Evolutionary conservation across 768 basidiomycete genomes (phyloP), one percentile per base, ranked within the genome.

Genomic region (Dentipellis sp.): DNA sequence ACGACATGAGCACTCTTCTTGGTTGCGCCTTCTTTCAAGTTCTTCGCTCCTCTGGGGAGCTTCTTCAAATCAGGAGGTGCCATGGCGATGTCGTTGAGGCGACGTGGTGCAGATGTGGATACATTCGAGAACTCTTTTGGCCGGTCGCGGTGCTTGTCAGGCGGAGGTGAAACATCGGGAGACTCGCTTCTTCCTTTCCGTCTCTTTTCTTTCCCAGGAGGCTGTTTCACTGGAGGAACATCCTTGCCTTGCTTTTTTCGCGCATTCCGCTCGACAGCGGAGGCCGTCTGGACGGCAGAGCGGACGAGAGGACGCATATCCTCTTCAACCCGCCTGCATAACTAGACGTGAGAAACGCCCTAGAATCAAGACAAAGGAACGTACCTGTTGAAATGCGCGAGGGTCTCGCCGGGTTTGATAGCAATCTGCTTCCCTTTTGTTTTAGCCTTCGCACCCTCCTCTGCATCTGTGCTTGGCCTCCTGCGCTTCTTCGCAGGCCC

Each of bases 381-480:
- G 52, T 62, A 88, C 88, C 80, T 74, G 67, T 89, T 86, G 67
- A 90, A 91, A 70, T 88, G 84, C 54, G 79, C 75, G 53, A 91
- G 75, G 0, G 86, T 83, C 67, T 91, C 89, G 46, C 84, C 81
- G 0, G 81, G 79, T 56, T 77, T 73, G 29, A 88, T 88, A 48
- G 63, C 71, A 40, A 84, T 64, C 45, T 7, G 34, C 57, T 54
- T 58, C 40, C 56, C 65, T 59, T 37, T 68, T 48, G 70, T 69
- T 75, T 60, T 66, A 63, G 66, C 65, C 50, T 56, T 62, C 35
- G 57, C 58, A 55, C 59, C 42, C 61, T 59, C 39, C 45, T 53
- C 61, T 34, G 52, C 59, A 11, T 56, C 64, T 7, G 59, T 61
- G 0, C 58, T 62, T 19, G 53, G 63, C 63, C 65, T 66, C 22